These are phyloP conservation scores for Gastrolobium villosum DNA, from an alignment of 306 rosid species.

Conservation along the genomic window DNA sequence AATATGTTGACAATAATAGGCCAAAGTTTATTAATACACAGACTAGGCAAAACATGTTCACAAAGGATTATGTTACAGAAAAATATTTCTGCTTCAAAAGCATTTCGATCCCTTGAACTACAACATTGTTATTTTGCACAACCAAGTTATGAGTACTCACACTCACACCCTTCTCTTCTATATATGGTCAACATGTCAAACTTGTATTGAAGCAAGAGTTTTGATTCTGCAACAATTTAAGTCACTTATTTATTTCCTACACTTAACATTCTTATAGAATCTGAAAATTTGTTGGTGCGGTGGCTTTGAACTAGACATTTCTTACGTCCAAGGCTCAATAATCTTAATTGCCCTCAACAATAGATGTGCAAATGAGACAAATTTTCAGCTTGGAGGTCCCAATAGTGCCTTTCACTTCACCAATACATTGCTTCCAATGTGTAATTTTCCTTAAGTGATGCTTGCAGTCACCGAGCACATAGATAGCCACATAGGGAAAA, in stretches of 20 bases:
- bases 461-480: slow-evolving; percentile 12
- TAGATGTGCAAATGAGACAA: background rate
- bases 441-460: slow-evolving; percentile 24
- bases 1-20: background rate
- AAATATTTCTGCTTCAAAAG: background rate
- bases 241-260: slow-evolving; percentile 2
- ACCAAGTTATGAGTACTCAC: background rate
- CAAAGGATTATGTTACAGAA: background rate
- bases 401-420: background rate
- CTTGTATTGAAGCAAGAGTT: slow-evolving; percentile 5
- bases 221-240: background rate
- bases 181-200: background rate
- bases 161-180: background rate
- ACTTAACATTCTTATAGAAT: slow-evolving; percentile 36
- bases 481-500: slow-evolving; percentile 11
- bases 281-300: slow-evolving; percentile 29
- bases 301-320: slow-evolving; percentile 29
- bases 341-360: background rate
- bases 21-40: background rate
- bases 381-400: slow-evolving; percentile 9
- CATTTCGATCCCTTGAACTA: background rate
- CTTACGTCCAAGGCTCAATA: slow-evolving; percentile 1
- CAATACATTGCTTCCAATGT: slow-evolving; percentile 27
- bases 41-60: no score
- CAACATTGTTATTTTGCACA: background rate